phyloP scores from a whole-genome alignment of 2,329 filamentous ascomycete genomes.

The Xylaria polymorpha region DNA sequence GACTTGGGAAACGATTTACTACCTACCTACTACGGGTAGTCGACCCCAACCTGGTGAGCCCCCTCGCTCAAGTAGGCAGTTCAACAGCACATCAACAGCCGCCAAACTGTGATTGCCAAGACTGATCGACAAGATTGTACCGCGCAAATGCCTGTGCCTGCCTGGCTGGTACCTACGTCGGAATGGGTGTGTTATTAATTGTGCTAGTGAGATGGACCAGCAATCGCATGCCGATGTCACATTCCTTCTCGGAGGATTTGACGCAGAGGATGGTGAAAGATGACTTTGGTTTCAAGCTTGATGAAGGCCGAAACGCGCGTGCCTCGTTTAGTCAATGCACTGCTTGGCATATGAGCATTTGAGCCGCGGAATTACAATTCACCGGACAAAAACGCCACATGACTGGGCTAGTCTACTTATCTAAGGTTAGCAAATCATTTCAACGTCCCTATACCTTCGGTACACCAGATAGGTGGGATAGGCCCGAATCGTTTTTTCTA shows the following conservation, averaged over 20 bases:
- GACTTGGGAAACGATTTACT: slow-evolving; percentile 14
- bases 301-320: not conserved
- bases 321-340: not conserved
- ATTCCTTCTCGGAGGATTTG: slow-evolving; percentile 6
- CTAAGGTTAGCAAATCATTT: not conserved
- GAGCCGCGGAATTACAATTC: not conserved
- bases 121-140: slow-evolving; percentile 24
- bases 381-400: not conserved
- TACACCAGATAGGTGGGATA: no score
- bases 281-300: not conserved
- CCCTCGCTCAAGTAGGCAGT: slow-evolving; percentile 34
- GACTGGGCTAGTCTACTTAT: not conserved
- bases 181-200: not conserved
- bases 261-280: not conserved
- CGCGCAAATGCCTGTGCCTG: not conserved
- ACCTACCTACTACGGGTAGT: slow-evolving; percentile 33
- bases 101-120: slow-evolving; percentile 26
- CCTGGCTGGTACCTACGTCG: slow-evolving; percentile 6
- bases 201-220: not conserved
- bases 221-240: not conserved
- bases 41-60: slow-evolving; percentile 15
- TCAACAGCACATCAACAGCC: slow-evolving; percentile 6
- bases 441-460: not conserved
- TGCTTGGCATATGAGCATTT: not conserved
- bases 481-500: no score